Evolutionary conservation across 805 yeast genomes (phyloP).

Genomic region (Myxozyma mucilagina): DNA sequence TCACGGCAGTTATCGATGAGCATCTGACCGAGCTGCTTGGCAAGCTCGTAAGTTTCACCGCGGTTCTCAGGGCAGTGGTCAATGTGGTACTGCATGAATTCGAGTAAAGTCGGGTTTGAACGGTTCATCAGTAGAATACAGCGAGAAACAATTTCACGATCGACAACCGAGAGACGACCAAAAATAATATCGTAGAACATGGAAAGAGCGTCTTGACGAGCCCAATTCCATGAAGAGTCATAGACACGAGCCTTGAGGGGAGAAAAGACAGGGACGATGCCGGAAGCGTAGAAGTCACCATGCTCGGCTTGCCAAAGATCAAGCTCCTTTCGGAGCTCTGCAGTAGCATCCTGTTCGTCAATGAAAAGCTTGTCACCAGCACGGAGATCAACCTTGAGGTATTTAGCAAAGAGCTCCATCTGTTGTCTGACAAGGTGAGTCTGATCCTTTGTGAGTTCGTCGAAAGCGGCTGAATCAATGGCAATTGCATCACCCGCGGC

Average conservation of each 20-base stretch:
- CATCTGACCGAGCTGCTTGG: constrained; percentile 86
- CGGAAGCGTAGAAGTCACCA: constrained; percentile 91
- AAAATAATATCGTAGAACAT: constrained; percentile 95
- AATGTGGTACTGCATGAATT: constrained; percentile 93
- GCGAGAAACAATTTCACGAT: constrained; percentile 93
- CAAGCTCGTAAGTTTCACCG: constrained; percentile 91
- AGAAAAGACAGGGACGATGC: constrained; percentile 87
- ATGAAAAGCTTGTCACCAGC: constrained; percentile 84
- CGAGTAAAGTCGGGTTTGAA: constrained; percentile 87
- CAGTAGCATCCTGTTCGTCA: constrained; percentile 81
- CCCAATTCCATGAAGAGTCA: constrained; percentile 99
- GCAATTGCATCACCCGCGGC: constrained; percentile 77
- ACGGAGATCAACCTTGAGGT: constrained; percentile 87
- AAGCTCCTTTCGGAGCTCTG: constrained; percentile 80
- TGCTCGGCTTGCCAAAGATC: constrained; percentile 89
- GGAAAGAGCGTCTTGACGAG: constrained; percentile 91
- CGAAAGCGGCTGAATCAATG: constrained; percentile 94
- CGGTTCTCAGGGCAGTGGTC: constrained; percentile 80
- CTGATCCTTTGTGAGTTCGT: constrained; percentile 70
- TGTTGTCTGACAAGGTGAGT: constrained; percentile 72
- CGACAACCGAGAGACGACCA: constrained; percentile 86
- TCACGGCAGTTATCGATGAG: constrained; percentile 94
- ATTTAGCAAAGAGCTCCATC: constrained; percentile 90
- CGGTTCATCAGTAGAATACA: constrained; percentile 98
- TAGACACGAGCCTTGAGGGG: constrained; percentile 91